Evolutionary conservation across 2,329 filamentous ascomycete species (phyloP).

Genomic region (Intubia oerlemansii): DNA sequence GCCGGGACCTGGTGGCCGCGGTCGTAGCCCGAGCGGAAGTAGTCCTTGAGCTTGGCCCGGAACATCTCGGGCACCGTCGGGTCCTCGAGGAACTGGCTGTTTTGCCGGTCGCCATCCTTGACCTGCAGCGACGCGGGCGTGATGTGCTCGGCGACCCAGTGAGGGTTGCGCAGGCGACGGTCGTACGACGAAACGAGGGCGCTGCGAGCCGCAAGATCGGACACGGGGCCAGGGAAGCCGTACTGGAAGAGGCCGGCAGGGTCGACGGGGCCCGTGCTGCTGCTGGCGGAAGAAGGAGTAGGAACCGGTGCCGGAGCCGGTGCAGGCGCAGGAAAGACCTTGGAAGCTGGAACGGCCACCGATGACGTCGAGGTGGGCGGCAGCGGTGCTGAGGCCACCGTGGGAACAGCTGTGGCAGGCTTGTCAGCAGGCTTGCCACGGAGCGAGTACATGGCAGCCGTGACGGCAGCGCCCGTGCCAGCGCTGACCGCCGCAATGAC

Average conservation of each 20-base stretch:
- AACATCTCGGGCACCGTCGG: conserved; percentile 60
- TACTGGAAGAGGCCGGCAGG: conserved; percentile 63
- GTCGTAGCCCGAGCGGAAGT: conserved; percentile 87
- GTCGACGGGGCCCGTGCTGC: conserved; percentile 34
- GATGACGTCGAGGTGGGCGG: conserved; percentile 11
- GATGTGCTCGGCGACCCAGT: conserved; percentile 94
- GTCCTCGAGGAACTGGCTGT: conserved; percentile 73
- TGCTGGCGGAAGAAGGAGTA: conserved; percentile 12
- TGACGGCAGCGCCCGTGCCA: conserved; percentile 54
- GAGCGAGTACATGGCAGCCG: conserved; percentile 43
- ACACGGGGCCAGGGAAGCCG: conserved; percentile 77
- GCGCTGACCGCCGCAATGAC: conserved; percentile 58
- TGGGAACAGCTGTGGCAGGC: conserved; percentile 10
- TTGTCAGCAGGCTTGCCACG: conserved; percentile 18
- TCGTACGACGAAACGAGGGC: conserved; percentile 79
- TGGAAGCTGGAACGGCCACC: conserved; percentile 32
- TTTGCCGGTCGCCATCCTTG: conserved; percentile 61
- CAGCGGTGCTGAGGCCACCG: not conserved
- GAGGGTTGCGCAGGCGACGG: conserved; percentile 72
- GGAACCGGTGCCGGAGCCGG: conserved; percentile 14
- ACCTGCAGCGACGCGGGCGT: conserved; percentile 62
- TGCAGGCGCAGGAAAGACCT: conserved; percentile 20
- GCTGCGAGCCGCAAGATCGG: conserved; percentile 56
- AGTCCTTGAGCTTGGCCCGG: conserved; percentile 78
- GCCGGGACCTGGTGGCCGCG: conserved; percentile 93